A percentile compares a stretch with the other conserved stretches of the same genome.
These are phyloP conservation scores for Aspergillus sp. DNA, from an alignment of 2,329 filamentous ascomycete genomes.

Conservation along the genomic window DNA sequence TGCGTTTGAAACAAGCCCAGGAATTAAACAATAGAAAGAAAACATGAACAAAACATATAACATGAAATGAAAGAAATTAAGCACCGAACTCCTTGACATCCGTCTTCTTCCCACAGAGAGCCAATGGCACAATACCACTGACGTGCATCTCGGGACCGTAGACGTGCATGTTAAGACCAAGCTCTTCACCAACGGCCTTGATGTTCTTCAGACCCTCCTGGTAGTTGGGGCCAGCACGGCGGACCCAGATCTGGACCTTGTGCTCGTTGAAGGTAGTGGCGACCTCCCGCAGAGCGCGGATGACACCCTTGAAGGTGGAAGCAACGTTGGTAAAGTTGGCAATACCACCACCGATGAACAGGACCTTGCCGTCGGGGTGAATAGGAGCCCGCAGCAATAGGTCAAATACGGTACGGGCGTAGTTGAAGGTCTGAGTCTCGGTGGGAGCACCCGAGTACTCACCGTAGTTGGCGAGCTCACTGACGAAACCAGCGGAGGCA, in stretches of 20 bases:
- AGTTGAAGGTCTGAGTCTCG: conserved; percentile 99
- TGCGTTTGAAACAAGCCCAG: conserved; percentile 29
- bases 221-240: conserved; percentile 89
- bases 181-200: conserved; percentile 90
- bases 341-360: conserved; percentile 99
- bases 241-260: conserved; percentile 97
- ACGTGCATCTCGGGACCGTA: conserved; percentile 80
- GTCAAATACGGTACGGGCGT: conserved; percentile 92
- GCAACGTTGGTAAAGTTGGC: conserved; percentile 99
- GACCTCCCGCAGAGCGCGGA: conserved; percentile 88
- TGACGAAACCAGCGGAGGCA: conserved; percentile 87
- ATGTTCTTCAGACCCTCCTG: conserved; percentile 99
- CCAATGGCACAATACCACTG: conserved; percentile 90
- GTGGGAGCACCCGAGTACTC: conserved; percentile 99
- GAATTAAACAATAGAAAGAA: conserved; percentile 18
- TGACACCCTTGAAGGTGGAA: conserved; percentile 99
- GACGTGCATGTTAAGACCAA: conserved; percentile 91
- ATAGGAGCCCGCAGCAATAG: conserved; percentile 90
- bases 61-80: conserved; percentile 20
- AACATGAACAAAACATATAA: conserved; percentile 21
- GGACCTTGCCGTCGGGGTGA: conserved; percentile 86
- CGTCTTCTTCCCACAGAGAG: conserved; percentile 60
- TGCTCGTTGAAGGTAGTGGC: conserved; percentile 82
- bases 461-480: conserved; percentile 97
- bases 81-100: conserved; percentile 55